Evolutionary conservation across 2,329 filamentous ascomycete species (phyloP), one percentile per base, ranked within the genome.

Genomic region (Canariomyces notabilis): DNA sequence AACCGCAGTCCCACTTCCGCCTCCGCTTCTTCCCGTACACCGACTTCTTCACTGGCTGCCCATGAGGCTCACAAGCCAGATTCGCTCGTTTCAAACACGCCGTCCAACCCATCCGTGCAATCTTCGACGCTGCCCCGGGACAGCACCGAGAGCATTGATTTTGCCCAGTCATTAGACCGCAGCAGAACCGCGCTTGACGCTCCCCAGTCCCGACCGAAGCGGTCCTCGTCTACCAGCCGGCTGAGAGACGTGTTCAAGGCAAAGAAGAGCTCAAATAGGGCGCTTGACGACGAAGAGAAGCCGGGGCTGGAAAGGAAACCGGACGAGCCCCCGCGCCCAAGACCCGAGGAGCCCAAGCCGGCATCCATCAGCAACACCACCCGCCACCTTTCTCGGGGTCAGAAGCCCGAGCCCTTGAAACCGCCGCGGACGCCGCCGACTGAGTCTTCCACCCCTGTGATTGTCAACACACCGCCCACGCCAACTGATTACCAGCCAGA

Each of bases 221-320:
- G 85, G 49, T 80, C 80, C 19, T 73, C 78, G 16, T 90, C 88
- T 9, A 80, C 77, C 42, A 79, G 81, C 59, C 87, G 82, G 59
- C 71, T 91, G 51, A 85, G 79, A 63, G 82, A 83, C 60, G 85
- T 83, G 11, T 88, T 93, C 59, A 77, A 70, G 48, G 70, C 74
- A 36, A 81, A 76, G 59, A 80, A 74, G 60, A 67, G 59, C 51
- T 59, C 64, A 21, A 73, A 67, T 48, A 67, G 68, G 48, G 76
- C 71, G 54, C 70, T 70, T 23, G 66, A 59, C 26, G 66, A 64
- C 23, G 66, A 67, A 45, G 53, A 57, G 44, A 56, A 48, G 22
- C 32, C 48, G 11, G 16, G 36, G 8, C 34, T 43, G 4, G 19
- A 48, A 9, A 43, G 35, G 15, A 48, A 41, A 23, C 18, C 40